Percentiles rank a stretch among this genome's conserved stretches.
These are phyloP conservation scores for Leccinum subgranulosum DNA, from an alignment of 768 basidiomycete species.

Conservation along the genomic window DNA sequence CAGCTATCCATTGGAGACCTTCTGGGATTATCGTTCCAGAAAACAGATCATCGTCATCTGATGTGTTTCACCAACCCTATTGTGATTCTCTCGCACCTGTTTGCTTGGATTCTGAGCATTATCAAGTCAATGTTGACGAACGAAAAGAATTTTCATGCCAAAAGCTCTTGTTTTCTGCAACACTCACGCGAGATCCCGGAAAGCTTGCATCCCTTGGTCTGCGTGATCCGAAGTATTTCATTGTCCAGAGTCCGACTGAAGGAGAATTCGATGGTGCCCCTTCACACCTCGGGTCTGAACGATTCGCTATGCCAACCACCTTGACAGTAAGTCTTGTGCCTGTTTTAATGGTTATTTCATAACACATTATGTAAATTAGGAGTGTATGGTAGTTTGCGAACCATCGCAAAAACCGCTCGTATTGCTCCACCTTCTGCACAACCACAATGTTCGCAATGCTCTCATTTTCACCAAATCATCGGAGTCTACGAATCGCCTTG, in stretches of 20 bases:
- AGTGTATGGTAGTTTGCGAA: conserved; percentile 82
- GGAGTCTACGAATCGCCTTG: conserved; percentile 82
- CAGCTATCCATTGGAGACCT: conserved; percentile 56
- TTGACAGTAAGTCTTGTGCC: conserved; percentile 53
- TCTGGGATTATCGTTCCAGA: not conserved
- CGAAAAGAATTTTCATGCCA: conserved; percentile 70
- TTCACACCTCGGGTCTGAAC: conserved; percentile 63
- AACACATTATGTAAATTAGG: conserved; percentile 44
- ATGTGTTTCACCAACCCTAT: not conserved
- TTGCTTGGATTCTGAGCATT: conserved; percentile 36
- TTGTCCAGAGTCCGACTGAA: conserved; percentile 59
- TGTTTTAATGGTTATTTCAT: not conserved
- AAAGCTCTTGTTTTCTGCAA: conserved; percentile 95
- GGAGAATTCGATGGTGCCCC: conserved; percentile 36
- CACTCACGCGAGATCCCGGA: conserved; percentile 91
- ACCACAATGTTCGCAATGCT: conserved; percentile 57
- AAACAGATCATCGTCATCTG: conserved; percentile 3
- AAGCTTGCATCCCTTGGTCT: conserved; percentile 83
- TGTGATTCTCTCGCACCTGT: conserved; percentile 59
- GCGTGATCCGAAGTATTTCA: conserved; percentile 79
- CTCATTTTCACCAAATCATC: conserved; percentile 97
- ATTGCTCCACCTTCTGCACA: conserved; percentile 81
- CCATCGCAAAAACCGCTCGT: conserved; percentile 82
- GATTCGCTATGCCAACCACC: conserved; percentile 77
- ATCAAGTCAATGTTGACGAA: conserved; percentile 55